phyloP scores from a whole-genome alignment of 2,329 filamentous ascomycete genomes.

The Trichoderma cornu-damae region DNA sequence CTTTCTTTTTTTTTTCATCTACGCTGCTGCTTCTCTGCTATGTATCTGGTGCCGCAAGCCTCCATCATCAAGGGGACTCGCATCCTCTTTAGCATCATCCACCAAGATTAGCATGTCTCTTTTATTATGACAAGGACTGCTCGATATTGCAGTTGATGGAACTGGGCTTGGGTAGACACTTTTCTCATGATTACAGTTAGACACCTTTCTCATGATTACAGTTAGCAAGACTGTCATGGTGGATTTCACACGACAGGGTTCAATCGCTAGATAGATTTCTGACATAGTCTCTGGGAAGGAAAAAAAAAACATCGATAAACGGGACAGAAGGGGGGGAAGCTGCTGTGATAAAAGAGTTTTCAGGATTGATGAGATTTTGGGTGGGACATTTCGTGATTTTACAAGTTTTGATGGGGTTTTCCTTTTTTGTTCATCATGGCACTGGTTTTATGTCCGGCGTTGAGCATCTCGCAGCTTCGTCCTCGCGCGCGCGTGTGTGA shows the following conservation, averaged over 20 bases:
- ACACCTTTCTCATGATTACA: not conserved
- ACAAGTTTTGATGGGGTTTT: not conserved
- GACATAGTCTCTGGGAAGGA: not conserved
- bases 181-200: not conserved
- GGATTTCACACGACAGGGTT: not conserved
- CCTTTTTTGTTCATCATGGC: not conserved
- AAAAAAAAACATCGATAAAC: not conserved
- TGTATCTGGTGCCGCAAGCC: not conserved
- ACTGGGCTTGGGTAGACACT: not conserved
- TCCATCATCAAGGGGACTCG: not conserved
- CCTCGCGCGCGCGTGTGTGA: too few relatives aligned
- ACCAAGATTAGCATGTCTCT: not conserved
- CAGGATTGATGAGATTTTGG: not conserved
- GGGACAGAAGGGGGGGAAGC: not conserved
- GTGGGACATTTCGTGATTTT: not conserved
- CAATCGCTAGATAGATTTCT: not conserved
- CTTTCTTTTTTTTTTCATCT: not conserved
- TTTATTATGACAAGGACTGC: not conserved
- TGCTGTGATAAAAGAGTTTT: not conserved
- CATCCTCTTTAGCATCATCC: not conserved
- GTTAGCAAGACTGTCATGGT: not conserved
- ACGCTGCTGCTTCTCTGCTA: not conserved
- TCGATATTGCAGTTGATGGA: not conserved
- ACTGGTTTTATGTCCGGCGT: not conserved
- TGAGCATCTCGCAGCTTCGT: not conserved